Base-by-base conservation (phyloP, 805 yeast genomes). In the Candida saitoana region DNA sequence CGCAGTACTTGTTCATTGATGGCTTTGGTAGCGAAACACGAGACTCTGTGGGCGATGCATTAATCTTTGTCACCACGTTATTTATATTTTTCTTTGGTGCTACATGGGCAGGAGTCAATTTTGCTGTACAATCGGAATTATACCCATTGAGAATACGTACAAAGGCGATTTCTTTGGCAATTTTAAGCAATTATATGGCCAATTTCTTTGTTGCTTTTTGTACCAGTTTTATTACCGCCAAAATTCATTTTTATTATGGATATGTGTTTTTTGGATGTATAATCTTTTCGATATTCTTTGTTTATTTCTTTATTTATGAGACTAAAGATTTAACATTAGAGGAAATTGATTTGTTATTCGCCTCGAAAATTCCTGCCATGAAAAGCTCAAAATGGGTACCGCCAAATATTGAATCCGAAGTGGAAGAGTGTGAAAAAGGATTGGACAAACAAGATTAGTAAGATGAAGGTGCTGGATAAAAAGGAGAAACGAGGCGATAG, bases 271-370 rank as follows among this genome's bases (percentile, higher is more conserved):
- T 76, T 56, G 85, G 85, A 12, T 79, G 85, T 60, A 63, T 79
- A 65, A 63, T 79, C 32, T 76, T 79, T 49, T 73, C 81, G 42
- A 65, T 82, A 57, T 69, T 83, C 62, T 87, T 82, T 62, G 85
- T 85, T 38, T 79, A 74, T 73, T 79, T 86, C 72, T 73, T 75
- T 52, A 79, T 87, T 45, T 79, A 80, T 52, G 90, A 84, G 65
- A 87, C 95, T 42, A 80, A 78, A 67, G 95, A 91, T 46, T 74
- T 86, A 52, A 74, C 86, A 33, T 75, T 87, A 60, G 95, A 87
- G 67, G 88, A 86, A 64, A 86, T 86, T 49, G 89, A 86, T 59
- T 79, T 74, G 55, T 67, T 82, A 71, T 83, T 80, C 55, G 69
- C 69, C 40, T 62, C 62, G 41, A 57, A 55, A 43, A 45, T 65